phyloP scores from a whole-genome alignment of 768 basidiomycete genomes.

The Phallus indusiatus region DNA sequence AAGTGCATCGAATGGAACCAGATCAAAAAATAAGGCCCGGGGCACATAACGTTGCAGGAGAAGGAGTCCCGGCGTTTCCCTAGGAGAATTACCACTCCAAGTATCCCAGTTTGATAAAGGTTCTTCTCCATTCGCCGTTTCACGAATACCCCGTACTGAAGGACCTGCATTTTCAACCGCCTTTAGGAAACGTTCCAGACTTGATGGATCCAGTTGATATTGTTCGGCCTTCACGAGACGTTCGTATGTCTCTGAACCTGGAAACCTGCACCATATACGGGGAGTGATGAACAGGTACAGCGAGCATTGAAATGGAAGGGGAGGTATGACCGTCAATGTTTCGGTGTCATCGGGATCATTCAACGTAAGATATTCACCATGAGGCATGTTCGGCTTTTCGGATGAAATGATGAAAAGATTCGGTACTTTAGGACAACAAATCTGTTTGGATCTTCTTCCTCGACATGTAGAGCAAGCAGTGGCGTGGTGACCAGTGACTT shows the following conservation, averaged over 20 bases:
- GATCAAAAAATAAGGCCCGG: background rate
- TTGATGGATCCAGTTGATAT: background rate
- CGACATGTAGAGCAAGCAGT: background rate
- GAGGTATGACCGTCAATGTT: background rate
- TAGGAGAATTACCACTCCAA: background rate
- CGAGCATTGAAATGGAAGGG: background rate
- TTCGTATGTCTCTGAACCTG: background rate
- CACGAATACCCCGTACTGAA: background rate
- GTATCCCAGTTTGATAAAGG: background rate
- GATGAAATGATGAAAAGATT: background rate
- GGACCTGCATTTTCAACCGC: background rate
- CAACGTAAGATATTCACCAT: background rate
- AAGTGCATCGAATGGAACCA: background rate
- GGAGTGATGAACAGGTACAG: background rate
- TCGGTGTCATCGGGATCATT: background rate
- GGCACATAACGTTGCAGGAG: background rate
- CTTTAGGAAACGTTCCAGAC: background rate
- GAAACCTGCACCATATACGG: background rate
- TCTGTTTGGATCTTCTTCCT: background rate
- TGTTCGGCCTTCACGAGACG: background rate
- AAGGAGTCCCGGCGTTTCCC: background rate
- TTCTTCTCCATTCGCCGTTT: background rate
- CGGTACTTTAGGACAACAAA: background rate
- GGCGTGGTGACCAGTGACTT: background rate
- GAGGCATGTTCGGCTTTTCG: background rate